Conservation (phyloP, 345 rosid species). For the Eutrema japonicum region DNA sequence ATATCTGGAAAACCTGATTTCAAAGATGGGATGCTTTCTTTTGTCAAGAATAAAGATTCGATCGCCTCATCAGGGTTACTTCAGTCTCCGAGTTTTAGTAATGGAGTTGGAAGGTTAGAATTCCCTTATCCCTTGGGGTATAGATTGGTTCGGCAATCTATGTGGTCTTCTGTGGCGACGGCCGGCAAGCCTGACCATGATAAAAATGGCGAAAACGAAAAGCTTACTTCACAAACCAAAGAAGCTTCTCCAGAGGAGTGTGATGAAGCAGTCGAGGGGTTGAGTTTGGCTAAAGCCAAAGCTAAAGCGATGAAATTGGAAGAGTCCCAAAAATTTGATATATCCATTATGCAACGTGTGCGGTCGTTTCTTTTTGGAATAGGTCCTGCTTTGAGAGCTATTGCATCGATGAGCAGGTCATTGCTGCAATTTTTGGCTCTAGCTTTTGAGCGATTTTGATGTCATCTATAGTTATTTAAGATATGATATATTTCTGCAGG, state of each 20-base stretch:
- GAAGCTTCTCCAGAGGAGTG: conserved; percentile 96
- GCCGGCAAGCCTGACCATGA: conserved; percentile 59
- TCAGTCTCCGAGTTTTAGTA: conserved; percentile 44
- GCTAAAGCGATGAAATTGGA: conserved; percentile 82
- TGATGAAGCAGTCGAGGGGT: conserved; percentile 93
- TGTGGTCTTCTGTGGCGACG: conserved; percentile 60
- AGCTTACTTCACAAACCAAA: conserved; percentile 58
- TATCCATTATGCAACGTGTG: conserved; percentile 58
- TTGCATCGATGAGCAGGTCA: conserved; percentile 96
- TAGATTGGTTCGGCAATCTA: conserved; percentile 48
- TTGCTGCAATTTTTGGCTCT: conserved; percentile 21
- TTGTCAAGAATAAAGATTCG: conserved; percentile 38
- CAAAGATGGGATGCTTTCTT: conserved; percentile 42
- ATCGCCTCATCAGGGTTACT: conserved; percentile 10
- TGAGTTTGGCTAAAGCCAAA: conserved; percentile 82
- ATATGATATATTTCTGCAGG: conserved; percentile 49
- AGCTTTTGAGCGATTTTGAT: conserved; percentile 19
- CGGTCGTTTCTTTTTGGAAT: conserved; percentile 72
- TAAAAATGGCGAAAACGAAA: conserved; percentile 51
- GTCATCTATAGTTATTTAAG: conserved; percentile 26
- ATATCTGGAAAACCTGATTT: conserved; percentile 37
- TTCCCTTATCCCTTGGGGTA: conserved; percentile 48
- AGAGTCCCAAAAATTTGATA: conserved; percentile 61
- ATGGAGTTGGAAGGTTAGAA: conserved; percentile 47
- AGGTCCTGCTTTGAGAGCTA: conserved; percentile 91